Evolutionary conservation across 371 early-diverging fungal genomes (phyloP), one percentile per base, ranked within the genome.

Genomic region (Mortierella sp.): DNA sequence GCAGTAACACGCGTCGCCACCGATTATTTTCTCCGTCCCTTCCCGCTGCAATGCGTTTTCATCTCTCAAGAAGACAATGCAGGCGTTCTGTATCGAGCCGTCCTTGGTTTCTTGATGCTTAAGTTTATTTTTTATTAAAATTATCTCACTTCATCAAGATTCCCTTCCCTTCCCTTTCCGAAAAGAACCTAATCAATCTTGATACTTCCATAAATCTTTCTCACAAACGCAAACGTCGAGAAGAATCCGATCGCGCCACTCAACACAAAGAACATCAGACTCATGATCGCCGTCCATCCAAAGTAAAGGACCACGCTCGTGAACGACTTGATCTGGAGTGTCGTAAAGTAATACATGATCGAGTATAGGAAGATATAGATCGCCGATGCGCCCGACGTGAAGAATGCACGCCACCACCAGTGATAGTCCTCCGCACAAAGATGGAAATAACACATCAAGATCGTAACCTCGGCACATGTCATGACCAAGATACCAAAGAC

Each of bases 351-450:
- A 64, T 94, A 97, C 58, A 94, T 54, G 31, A 92, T 80, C 41
- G 92, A 87, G 73, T 96, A 97, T 60, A 95, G 60, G 72, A 94
- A 95, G 28, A 96, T 92, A 68, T 98, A 97, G 53, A 95, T 76
- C 3, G 93, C 95, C 27, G 91, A 86, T 2, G 95, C 90, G 5
- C 95, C 99, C 2, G 91, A 84, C 0, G 95, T 95, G 53, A 95
- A 81, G 84, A 97, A 96, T 2, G 98, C 83, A 7, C 95, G 84
- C 99, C 99, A 98, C 72, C 91, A 91, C 99, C 98, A 96, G 62
- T 91, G 88, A 75, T 96, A 96, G 71, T 97, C 94, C 84, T 98
- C 99, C 7, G 94, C 83, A 63, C 94, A 94, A 37, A 97, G 80
- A 50, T 91, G 92, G 86, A 97, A 94, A 81, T 97, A 97, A 19